These are phyloP conservation scores for Cicer cuneatum DNA, from an alignment of 306 rosid genomes.

Conservation along the genomic window DNA sequence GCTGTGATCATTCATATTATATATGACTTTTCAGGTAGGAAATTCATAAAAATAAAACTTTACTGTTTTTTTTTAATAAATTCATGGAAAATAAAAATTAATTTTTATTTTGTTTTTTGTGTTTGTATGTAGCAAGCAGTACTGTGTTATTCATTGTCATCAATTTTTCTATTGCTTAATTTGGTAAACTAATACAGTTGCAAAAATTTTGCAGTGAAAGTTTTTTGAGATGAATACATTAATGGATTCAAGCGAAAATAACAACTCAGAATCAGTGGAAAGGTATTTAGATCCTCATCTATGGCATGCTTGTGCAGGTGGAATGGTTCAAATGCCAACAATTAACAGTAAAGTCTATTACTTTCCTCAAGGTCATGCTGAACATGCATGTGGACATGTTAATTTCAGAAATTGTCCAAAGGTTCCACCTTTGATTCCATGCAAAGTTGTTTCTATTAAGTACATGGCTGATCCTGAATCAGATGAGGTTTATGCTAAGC, in stretches of 20 bases:
- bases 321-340: constrained; percentile 94
- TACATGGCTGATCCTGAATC: constrained; percentile 89
- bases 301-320: constrained; percentile 99
- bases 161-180: constrained; percentile 11
- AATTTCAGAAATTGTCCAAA: constrained; percentile 63
- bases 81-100: background rate
- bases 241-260: constrained; percentile 81
- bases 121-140: background rate
- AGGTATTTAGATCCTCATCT: constrained; percentile 82
- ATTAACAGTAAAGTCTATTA: constrained; percentile 75
- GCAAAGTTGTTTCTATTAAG: constrained; percentile 66
- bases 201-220: constrained; percentile 48
- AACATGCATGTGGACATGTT: constrained; percentile 76
- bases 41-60: constrained; percentile 24
- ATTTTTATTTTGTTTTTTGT: background rate
- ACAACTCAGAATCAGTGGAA: constrained; percentile 58
- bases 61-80: constrained; percentile 9
- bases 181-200: constrained; percentile 35
- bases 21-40: constrained; percentile 53
- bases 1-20: constrained; percentile 43
- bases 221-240: constrained; percentile 74
- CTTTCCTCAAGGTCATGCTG: constrained; percentile 90
- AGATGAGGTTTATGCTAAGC: constrained; percentile 80
- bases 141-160: background rate
- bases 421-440: constrained; percentile 66